Evolutionary conservation across 345 rosid genomes (phyloP).

Genomic region (Microcos paniculata): DNA sequence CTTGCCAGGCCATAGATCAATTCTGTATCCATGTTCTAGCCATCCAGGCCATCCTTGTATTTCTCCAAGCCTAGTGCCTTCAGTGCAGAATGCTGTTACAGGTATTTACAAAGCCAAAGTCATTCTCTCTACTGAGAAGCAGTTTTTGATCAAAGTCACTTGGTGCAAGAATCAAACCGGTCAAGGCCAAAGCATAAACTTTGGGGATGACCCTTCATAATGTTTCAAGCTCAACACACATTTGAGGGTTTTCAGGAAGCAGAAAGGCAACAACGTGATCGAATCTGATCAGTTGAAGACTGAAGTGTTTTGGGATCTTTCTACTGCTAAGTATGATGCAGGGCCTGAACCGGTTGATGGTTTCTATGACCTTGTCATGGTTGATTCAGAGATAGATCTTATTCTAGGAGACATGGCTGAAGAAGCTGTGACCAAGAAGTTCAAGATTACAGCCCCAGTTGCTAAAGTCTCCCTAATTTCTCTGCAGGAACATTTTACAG

Average conservation of each 20-base stretch:
- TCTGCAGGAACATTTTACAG: slow-evolving; percentile 74
- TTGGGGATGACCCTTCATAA: slow-evolving; percentile 51
- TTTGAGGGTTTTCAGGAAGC: slow-evolving; percentile 67
- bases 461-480: slow-evolving; percentile 47
- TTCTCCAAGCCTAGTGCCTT: slow-evolving; percentile 55
- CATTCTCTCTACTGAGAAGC: slow-evolving; percentile 38
- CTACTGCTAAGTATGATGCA: slow-evolving; percentile 54
- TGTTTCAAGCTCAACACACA: slow-evolving; percentile 64
- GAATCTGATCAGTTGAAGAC: slow-evolving; percentile 49
- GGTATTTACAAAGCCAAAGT: slow-evolving; percentile 59
- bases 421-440: slow-evolving; percentile 47
- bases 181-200: slow-evolving; percentile 58
- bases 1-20: no score
- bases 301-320: slow-evolving; percentile 85
- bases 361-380: slow-evolving; percentile 61
- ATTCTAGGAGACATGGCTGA: slow-evolving; percentile 55
- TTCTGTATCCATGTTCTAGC: slow-evolving; percentile 64
- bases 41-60: slow-evolving; percentile 54
- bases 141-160: slow-evolving; percentile 36
- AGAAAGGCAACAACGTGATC: slow-evolving; percentile 63
- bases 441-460: slow-evolving; percentile 22
- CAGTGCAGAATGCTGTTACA: slow-evolving; percentile 60
- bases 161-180: slow-evolving; percentile 50
- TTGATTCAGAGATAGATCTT: slow-evolving; percentile 66
- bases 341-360: slow-evolving; percentile 71